Evolutionary conservation across 2,329 filamentous ascomycete species (phyloP), one percentile per base, ranked within the genome.

Genomic region (Fusarium tricinctum): DNA sequence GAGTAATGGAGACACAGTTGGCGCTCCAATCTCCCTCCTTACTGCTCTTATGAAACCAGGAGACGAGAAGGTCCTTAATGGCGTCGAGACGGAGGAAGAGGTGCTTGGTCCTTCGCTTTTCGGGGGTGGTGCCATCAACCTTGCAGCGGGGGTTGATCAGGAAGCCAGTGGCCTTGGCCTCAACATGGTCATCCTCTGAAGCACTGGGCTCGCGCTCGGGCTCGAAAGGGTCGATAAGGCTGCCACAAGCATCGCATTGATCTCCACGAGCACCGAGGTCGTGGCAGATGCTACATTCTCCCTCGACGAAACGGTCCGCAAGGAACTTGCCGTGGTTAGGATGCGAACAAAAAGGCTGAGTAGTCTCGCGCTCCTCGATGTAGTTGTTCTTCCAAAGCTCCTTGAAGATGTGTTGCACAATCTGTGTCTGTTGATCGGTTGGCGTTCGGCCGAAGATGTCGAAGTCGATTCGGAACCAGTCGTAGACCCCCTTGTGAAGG

Each of bases 391-490:
- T 87, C 81, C 94, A 86, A n/a, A 99, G 87, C 78, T 94, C 90
- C 57, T 85, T 83, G 81, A 98, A 98, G 70, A 98, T 94, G 68
- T 92, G 89, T 81, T 98, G 96, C 12, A 94, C 92, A 73, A 99
- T 98, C 71, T 93, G 88, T 22, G 94, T 97, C 81, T 98, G 96
- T 74, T 96, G 88, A 55, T 88, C 81, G 19, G 95, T 98, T 5
- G 94, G 93, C 7, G 96, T 98, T 62, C 94, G 91, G 66, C 94
- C 96, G 77, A 98, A 99, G 80, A 94, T 91, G 81, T 98, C 95
- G 77, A 98, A 98, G 60, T 88, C 90, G 76, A 98, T 95, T 76
- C 94, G 89, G 82, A 99, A 99, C 93, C 95, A 97, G 79, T 97
- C 88, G 80, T 98, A 98, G 70, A 97, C 91, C 48, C 92, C 92